Conservation (phyloP, 1,284 basidiomycete genomes). For the Kwoniella shivajii region DNA sequence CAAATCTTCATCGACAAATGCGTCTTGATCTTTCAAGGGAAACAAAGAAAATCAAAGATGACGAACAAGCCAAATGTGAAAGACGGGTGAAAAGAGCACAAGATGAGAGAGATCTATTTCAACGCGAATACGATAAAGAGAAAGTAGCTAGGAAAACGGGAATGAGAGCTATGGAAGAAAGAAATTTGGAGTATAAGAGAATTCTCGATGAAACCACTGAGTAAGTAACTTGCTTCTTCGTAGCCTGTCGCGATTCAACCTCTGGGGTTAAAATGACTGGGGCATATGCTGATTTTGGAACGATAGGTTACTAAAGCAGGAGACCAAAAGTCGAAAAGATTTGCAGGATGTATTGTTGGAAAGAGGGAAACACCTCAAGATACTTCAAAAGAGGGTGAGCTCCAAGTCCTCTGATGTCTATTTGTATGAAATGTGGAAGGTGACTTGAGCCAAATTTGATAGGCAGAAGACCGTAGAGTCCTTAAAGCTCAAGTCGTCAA, state of each 20-base stretch:
- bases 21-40: background rate
- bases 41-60: conserved; percentile 13
- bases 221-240: conserved; percentile 13
- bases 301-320: conserved; percentile 16
- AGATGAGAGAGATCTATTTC: conserved; percentile 22
- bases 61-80: conserved; percentile 16
- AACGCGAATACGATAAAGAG: conserved; percentile 32
- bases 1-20: background rate
- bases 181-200: conserved; percentile 20
- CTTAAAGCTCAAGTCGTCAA: conserved; percentile 25
- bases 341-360: conserved; percentile 23
- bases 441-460: background rate
- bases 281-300: background rate
- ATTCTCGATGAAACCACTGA: conserved; percentile 13
- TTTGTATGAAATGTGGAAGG: background rate
- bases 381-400: conserved; percentile 29
- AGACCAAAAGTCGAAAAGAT: conserved; percentile 15
- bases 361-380: conserved; percentile 29
- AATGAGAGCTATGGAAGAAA: conserved; percentile 25
- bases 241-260: background rate
- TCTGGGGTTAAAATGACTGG: background rate
- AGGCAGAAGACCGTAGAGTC: conserved; percentile 33
- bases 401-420: background rate
- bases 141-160: conserved; percentile 17
- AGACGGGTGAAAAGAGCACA: conserved; percentile 16